Evolutionary conservation across 352 stramenopile genomes (phyloP).

Genomic region (Globisporangium orthogonon): DNA sequence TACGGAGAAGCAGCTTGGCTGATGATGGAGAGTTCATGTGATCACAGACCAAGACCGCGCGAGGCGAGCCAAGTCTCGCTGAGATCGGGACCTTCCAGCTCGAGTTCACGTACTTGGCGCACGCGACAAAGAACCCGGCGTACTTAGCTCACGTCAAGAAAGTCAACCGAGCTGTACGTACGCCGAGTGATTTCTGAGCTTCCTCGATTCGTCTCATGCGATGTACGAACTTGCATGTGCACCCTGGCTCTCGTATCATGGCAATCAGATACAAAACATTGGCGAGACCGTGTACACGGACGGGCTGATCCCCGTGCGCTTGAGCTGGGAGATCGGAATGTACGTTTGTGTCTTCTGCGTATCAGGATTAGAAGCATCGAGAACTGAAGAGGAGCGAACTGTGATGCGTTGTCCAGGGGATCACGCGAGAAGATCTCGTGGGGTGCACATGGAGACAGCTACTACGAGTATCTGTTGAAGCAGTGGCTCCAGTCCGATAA

Average conservation of each 20-base stretch:
- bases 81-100: slow-evolving; percentile 57
- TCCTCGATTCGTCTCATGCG: neutral
- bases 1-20: neutral
- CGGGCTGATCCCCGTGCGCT: slow-evolving; percentile 34
- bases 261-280: slow-evolving; percentile 20
- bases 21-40: neutral
- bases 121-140: slow-evolving; percentile 23
- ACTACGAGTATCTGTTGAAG: slow-evolving; percentile 79
- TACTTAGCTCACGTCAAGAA: slow-evolving; percentile 31
- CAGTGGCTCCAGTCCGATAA: slow-evolving; percentile 63
- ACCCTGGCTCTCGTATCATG: neutral
- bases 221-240: neutral
- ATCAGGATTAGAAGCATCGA: neutral
- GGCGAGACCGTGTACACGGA: slow-evolving; percentile 27
- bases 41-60: neutral
- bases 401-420: neutral
- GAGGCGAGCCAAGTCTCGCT: slow-evolving; percentile 23
- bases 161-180: slow-evolving; percentile 34
- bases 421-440: slow-evolving; percentile 29
- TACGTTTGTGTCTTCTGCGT: slow-evolving; percentile 5
- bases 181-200: neutral
- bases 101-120: slow-evolving; percentile 51
- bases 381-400: too few species aligned
- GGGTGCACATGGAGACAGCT: slow-evolving; percentile 56
- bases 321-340: slow-evolving; percentile 25